These are phyloP conservation scores for Malus fusca DNA, from an alignment of 306 rosid genomes.

Conservation along the genomic window DNA sequence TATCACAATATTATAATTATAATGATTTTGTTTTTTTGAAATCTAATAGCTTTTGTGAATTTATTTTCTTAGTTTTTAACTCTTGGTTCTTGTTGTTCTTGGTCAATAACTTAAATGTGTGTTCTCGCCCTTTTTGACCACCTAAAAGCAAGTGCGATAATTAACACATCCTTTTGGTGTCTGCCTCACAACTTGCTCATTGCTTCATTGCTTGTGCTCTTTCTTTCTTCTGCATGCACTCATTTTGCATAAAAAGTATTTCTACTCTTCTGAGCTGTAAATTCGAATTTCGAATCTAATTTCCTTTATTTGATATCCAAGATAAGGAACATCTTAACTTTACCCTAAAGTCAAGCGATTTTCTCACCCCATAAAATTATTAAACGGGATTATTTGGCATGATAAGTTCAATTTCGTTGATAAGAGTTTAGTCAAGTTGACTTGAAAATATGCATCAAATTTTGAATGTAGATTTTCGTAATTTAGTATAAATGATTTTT, in stretches of 20 bases:
- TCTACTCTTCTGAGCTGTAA: background rate
- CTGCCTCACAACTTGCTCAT: background rate
- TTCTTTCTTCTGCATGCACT: background rate
- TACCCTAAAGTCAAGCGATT: constrained; percentile 19
- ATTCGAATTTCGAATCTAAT: background rate
- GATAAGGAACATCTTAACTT: constrained; percentile 12
- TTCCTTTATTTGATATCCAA: constrained; percentile 2
- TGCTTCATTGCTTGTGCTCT: background rate
- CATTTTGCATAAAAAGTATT: background rate
- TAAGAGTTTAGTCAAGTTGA: no score
- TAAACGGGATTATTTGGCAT: background rate
- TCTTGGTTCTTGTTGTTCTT: background rate
- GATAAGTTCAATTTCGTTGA: background rate
- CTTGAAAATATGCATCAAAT: background rate
- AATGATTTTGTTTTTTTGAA: no score
- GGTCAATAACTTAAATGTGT: constrained; percentile 16
- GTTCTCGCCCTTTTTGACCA: constrained; percentile 23
- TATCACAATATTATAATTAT: no score
- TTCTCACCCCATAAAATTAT: background rate
- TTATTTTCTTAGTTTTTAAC: background rate
- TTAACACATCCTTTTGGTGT: background rate
- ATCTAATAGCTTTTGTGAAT: background rate
- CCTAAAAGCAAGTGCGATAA: constrained; percentile 13
- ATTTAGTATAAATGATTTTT: no score
- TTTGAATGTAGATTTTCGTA: background rate